Evolutionary conservation across 768 basidiomycete species (phyloP).

Genomic region (Kondoa malvinella): DNA sequence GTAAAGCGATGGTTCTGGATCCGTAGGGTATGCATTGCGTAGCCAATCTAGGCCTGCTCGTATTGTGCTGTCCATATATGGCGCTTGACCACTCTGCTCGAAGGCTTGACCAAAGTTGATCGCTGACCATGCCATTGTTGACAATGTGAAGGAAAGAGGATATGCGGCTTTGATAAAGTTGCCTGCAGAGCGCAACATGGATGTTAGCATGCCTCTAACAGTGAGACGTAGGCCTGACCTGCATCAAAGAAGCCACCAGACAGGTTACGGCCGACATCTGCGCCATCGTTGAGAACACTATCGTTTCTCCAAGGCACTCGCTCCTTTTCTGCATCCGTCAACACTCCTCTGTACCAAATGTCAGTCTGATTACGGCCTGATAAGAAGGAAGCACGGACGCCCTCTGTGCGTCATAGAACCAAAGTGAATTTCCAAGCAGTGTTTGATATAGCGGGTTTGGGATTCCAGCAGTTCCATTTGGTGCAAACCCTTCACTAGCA

Average conservation of each 20-base stretch:
- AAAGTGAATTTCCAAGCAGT: constrained; percentile 43
- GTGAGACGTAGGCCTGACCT: constrained; percentile 47
- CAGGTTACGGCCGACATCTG: constrained; percentile 54
- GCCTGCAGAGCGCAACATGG: constrained; percentile 27
- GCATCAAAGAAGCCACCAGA: constrained; percentile 85
- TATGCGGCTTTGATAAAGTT: constrained; percentile 80
- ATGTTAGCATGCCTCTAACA: constrained; percentile 19
- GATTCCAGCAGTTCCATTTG: neutral
- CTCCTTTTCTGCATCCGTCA: constrained; percentile 41
- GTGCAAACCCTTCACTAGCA: neutral
- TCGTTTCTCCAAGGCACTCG: constrained; percentile 77
- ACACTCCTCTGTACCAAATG: too few species aligned
- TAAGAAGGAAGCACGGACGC: too few species aligned
- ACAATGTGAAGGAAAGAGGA: constrained; percentile 68
- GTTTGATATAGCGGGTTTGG: constrained; percentile 69
- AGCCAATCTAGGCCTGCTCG: neutral
- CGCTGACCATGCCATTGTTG: constrained; percentile 80
- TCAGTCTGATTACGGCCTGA: too few species aligned
- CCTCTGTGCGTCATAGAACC: constrained; percentile 66
- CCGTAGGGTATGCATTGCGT: neutral
- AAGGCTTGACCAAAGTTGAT: constrained; percentile 71
- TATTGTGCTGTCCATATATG: constrained; percentile 50
- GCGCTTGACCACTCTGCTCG: constrained; percentile 66
- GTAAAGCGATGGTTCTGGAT: neutral
- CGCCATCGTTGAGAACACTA: constrained; percentile 58